Evolutionary conservation across 23 red algal genomes (phyloP), one percentile per base, ranked within the genome.

Genomic region (Gracilaria domingensis): DNA sequence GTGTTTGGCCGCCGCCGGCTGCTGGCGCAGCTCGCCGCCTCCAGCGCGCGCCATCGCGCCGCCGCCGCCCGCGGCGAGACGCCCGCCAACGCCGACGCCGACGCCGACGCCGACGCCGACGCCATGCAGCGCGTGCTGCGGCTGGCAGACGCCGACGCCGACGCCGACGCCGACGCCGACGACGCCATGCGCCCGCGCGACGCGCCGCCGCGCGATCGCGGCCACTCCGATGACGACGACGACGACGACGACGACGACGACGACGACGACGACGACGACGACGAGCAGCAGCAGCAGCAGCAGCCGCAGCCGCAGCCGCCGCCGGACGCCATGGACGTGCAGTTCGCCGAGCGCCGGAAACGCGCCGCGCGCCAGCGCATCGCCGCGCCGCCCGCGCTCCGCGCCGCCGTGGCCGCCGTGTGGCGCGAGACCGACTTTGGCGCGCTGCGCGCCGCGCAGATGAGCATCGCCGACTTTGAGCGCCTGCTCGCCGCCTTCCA

Each of bases 381-480:
- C 54, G 79, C 57, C 1, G 48, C 48, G 26, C 45, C 75, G 33
- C 25, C 55, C 16, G 61, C 39, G 35, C 47, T 95, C 48, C 92
- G 89, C 57, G 30, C 48, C 34, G 26, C 49, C 53, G 21, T 98
- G 32, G 67, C 50, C 17, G 48, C 76, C 26, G 66, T 94, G 18
- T 83, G 95, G 26, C 56, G 89, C 2, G 82, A 95, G 86, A 94
- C 84, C 21, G 93, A 92, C 42, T 98, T 92, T 61, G 92, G 92
- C 0, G 53, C 70, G 32, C 37, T 87, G 17, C 84, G 96, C 36
- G 92, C 92, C 45, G 53, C 45, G n/a, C 88, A 94, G 55, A 98
- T 98, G 96, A 85, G 67, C 21, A 81, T 98, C 78, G 65, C 65
- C 21, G 96, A 98, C 69, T 98, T 98, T 59, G n/a, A 67, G 26